Percentiles rank a stretch among this genome's conserved stretches.
These are phyloP conservation scores for Botrytis sinoallii DNA, from an alignment of 2,329 filamentous ascomycete species.

Conservation along the genomic window DNA sequence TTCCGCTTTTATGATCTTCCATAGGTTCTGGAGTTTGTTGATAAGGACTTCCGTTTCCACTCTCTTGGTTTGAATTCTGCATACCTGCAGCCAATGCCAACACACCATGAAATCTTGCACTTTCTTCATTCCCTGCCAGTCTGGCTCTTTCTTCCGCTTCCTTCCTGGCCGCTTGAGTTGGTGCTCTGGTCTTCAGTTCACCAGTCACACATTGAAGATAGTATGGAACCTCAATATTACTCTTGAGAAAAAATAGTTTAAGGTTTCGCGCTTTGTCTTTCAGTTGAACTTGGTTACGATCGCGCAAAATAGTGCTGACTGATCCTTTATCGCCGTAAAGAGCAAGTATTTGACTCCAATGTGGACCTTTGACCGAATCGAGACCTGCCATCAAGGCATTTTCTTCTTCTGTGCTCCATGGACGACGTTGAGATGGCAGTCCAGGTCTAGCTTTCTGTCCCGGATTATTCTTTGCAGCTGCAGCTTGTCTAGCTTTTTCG, in stretches of 20 bases:
- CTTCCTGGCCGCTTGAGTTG: slow-evolving; percentile 67
- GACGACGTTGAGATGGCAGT: slow-evolving; percentile 59
- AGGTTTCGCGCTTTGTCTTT: slow-evolving; percentile 91
- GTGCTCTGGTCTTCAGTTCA: slow-evolving; percentile 81
- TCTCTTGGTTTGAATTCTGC: slow-evolving; percentile 17
- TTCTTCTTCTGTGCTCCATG: slow-evolving; percentile 87
- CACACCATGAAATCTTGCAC: slow-evolving; percentile 58
- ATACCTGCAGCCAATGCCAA: slow-evolving; percentile 53
- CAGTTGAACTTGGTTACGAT: slow-evolving; percentile 85
- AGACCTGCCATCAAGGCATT: slow-evolving; percentile 85
- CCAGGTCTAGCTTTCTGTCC: slow-evolving; percentile 48
- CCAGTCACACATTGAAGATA: slow-evolving; percentile 86
- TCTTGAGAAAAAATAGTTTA: slow-evolving; percentile 90
- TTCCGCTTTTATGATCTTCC: slow-evolving; percentile 11
- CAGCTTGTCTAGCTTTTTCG: slow-evolving; percentile 53
- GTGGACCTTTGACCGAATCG: slow-evolving; percentile 83
- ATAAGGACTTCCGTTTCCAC: slow-evolving; percentile 9
- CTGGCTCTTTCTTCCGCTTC: slow-evolving; percentile 63
- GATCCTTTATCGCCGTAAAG: slow-evolving; percentile 79
- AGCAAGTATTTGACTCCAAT: slow-evolving; percentile 88
- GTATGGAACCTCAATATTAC: slow-evolving; percentile 83
- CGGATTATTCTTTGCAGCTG: slow-evolving; percentile 53
- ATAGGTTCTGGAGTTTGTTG: slow-evolving; percentile 6
- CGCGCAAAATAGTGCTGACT: slow-evolving; percentile 78
- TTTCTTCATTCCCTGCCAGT: slow-evolving; percentile 57